These are phyloP conservation scores for Vitis rotundifolia DNA, from an alignment of 164 flowering plant genomes.

Conservation along the genomic window DNA sequence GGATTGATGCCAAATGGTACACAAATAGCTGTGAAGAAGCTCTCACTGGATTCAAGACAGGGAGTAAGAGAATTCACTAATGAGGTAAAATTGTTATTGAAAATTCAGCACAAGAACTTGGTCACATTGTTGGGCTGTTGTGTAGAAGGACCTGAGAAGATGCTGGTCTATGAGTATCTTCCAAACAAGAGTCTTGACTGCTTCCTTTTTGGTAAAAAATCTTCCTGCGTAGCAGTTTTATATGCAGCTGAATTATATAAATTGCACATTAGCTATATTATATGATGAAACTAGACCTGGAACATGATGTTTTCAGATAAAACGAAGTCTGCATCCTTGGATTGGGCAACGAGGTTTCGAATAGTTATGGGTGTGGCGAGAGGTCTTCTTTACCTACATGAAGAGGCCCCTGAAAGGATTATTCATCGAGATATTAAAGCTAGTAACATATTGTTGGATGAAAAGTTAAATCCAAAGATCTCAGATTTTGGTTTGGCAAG, in stretches of 20 bases:
- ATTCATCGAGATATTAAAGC: slow-evolving; percentile 93
- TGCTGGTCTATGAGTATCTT: slow-evolving; percentile 79
- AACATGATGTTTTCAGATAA: slow-evolving; percentile 40
- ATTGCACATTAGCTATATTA: background rate
- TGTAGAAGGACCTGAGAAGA: slow-evolving; percentile 70
- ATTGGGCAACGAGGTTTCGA: slow-evolving; percentile 60
- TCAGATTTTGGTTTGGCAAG: slow-evolving; percentile 90
- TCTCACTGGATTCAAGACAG: slow-evolving; percentile 61
- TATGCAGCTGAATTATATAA: background rate
- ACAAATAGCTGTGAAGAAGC: slow-evolving; percentile 76
- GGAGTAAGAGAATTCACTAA: slow-evolving; percentile 67
- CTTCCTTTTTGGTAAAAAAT: slow-evolving; percentile 51
- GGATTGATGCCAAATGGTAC: slow-evolving; percentile 70
- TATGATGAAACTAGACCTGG: background rate
- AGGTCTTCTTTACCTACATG: slow-evolving; percentile 85
- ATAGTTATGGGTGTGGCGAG: slow-evolving; percentile 64
- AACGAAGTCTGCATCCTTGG: slow-evolving; percentile 40
- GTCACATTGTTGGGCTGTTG: slow-evolving; percentile 74
- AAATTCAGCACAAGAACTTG: slow-evolving; percentile 68
- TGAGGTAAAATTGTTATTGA: slow-evolving; percentile 68
- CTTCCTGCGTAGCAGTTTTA: background rate
- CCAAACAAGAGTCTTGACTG: slow-evolving; percentile 71
- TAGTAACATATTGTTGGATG: slow-evolving; percentile 79
- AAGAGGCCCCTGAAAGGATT: slow-evolving; percentile 80
- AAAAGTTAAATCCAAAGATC: slow-evolving; percentile 70